Evolutionary conservation across 768 basidiomycete species (phyloP).

Genomic region (Baorangia bicolor): DNA sequence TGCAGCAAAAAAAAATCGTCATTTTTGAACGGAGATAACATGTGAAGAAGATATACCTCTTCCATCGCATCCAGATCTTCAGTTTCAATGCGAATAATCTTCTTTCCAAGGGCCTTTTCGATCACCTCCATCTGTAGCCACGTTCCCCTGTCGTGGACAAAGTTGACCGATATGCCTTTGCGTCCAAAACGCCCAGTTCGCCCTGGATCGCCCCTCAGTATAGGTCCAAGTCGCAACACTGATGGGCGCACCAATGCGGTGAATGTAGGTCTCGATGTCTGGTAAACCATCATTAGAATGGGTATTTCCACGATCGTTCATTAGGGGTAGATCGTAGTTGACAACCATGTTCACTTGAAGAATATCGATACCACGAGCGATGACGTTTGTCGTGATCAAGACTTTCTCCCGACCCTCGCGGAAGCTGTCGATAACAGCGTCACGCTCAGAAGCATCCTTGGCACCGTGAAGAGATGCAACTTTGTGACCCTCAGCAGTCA

Average conservation of each 20-base stretch:
- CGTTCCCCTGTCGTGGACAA: slow-evolving; percentile 88
- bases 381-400: slow-evolving; percentile 97
- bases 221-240: neutral
- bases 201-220: slow-evolving; percentile 46
- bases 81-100: slow-evolving; percentile 86
- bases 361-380: slow-evolving; percentile 97
- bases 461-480: slow-evolving; percentile 95
- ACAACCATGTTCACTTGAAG: slow-evolving; percentile 99
- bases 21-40: neutral
- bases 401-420: slow-evolving; percentile 96
- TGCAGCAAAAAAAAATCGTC: neutral
- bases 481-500: slow-evolving; percentile 92
- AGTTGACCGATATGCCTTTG: slow-evolving; percentile 96
- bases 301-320: slow-evolving; percentile 61
- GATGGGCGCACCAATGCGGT: slow-evolving; percentile 79
- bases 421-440: slow-evolving; percentile 91
- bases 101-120: slow-evolving; percentile 70
- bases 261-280: slow-evolving; percentile 96
- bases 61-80: slow-evolving; percentile 94
- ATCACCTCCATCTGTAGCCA: slow-evolving; percentile 91
- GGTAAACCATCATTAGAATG: slow-evolving; percentile 56
- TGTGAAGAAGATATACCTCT: slow-evolving; percentile 51
- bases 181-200: slow-evolving; percentile 98
- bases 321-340: slow-evolving; percentile 92
- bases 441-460: slow-evolving; percentile 87